These are phyloP conservation scores for Neocallimastix lanati DNA, from an alignment of 192 early-diverging fungal genomes.

Conservation along the genomic window DNA sequence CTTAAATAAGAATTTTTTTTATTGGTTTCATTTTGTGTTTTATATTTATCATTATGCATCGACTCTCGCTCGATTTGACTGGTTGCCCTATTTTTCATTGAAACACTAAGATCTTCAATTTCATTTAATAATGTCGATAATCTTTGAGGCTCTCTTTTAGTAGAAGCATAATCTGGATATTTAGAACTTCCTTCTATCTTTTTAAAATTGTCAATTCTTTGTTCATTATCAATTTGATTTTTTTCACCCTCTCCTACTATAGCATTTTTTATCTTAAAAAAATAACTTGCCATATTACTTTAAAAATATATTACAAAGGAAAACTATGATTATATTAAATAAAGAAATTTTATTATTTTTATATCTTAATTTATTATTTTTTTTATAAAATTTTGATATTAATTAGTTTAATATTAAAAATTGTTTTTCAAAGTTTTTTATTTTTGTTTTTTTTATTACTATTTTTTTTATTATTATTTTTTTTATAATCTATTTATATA, in stretches of 20 bases:
- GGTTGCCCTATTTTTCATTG: not conserved
- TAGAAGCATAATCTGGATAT: not conserved
- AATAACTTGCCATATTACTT: too few species aligned
- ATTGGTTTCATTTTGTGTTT: not conserved
- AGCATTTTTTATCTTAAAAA: not conserved
- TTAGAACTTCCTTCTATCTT: not conserved
- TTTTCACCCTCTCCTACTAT: not conserved
- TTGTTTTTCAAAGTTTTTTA: too few species aligned
- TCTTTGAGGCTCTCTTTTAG: not conserved
- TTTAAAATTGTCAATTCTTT: not conserved
- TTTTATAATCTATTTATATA: too few species aligned
- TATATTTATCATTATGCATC: not conserved
- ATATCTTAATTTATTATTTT: too few species aligned
- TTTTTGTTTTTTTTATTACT: too few species aligned
- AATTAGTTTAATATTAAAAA: too few species aligned
- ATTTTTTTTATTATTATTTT: too few species aligned
- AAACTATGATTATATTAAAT: too few species aligned
- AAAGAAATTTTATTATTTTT: too few species aligned
- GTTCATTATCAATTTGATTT: too few species aligned
- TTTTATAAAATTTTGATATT: too few species aligned
- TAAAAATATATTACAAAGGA: too few species aligned
- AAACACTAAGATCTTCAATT: not conserved
- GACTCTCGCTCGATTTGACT: not conserved
- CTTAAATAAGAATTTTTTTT: not conserved
- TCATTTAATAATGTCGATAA: not conserved